Evolutionary conservation across 1,139 yeast species (phyloP).

Genomic region (Kodamaea sp.): DNA sequence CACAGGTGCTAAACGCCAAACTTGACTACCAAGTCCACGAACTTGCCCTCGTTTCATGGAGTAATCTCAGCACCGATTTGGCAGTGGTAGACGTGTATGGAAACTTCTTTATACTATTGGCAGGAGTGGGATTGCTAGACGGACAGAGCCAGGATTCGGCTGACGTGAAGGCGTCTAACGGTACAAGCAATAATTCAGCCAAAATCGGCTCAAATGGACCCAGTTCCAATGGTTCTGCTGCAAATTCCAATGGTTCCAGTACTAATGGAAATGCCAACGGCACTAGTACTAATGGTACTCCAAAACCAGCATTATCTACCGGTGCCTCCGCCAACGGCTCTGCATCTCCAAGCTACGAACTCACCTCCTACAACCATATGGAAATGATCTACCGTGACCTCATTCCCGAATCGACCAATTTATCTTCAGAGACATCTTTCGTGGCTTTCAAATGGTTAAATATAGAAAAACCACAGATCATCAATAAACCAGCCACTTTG

Average conservation of each 20-base stretch:
- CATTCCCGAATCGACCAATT: slow-evolving; percentile 8
- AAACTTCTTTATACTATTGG: slow-evolving; percentile 48
- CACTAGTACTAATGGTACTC: slow-evolving; percentile 1
- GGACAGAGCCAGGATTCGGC: neutral
- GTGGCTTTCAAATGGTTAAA: slow-evolving; percentile 70
- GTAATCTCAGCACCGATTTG: slow-evolving; percentile 54
- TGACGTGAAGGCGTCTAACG: slow-evolving; percentile 1
- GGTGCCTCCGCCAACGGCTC: slow-evolving; percentile 7
- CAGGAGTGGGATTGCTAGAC: slow-evolving; percentile 45
- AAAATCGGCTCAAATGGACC: neutral
- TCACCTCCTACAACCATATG: slow-evolving; percentile 48
- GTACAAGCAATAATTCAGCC: too few species aligned
- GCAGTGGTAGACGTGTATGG: slow-evolving; percentile 53
- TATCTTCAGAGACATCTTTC: slow-evolving; percentile 20
- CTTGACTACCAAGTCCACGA: slow-evolving; percentile 33
- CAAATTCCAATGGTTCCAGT: slow-evolving; percentile 1
- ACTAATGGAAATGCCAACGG: slow-evolving; percentile 6
- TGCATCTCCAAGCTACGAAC: slow-evolving; percentile 38
- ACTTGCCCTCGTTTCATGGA: slow-evolving; percentile 43
- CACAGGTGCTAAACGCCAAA: slow-evolving; percentile 42
- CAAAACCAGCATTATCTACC: neutral
- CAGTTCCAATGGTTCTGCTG: neutral
- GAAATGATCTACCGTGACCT: slow-evolving; percentile 48
- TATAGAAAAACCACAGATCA: slow-evolving; percentile 61
- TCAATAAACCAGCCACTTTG: slow-evolving; percentile 51